Percentiles rank a stretch among this genome's conserved stretches.
Evolutionary conservation across 306 rosid genomes (phyloP).

Genomic region (Glycine latifolia): DNA sequence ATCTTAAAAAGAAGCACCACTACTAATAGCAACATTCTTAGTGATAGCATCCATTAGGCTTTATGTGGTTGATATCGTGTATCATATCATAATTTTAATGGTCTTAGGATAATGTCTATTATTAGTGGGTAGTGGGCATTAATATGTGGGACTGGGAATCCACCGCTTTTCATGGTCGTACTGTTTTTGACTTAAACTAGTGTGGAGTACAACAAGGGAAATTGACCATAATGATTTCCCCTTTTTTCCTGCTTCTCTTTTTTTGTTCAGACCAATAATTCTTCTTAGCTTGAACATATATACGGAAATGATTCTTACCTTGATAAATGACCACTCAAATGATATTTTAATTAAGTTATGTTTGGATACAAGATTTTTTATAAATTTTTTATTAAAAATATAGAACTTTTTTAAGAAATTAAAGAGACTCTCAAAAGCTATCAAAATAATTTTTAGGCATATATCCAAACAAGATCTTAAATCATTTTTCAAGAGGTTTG

Average conservation of each 20-base stretch:
- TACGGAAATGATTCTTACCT: too few relatives aligned
- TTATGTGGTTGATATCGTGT: slow-evolving; percentile 35
- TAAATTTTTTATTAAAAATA: too few relatives aligned
- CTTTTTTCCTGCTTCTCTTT: not conserved
- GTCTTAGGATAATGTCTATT: not conserved
- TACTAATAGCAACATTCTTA: slow-evolving; percentile 24
- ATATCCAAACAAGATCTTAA: too few relatives aligned
- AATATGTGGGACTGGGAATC: slow-evolving; percentile 40
- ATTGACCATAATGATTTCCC: not conserved
- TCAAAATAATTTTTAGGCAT: too few relatives aligned
- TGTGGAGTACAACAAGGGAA: not conserved
- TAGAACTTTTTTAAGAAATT: too few relatives aligned
- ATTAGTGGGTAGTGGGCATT: not conserved
- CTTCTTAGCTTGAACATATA: not conserved
- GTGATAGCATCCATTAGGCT: not conserved
- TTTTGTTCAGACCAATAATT: not conserved
- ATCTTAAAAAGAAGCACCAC: slow-evolving; percentile 33
- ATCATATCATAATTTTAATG: not conserved
- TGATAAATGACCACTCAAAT: not conserved
- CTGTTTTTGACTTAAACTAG: not conserved
- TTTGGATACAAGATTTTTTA: too few relatives aligned
- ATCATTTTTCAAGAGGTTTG: too few relatives aligned
- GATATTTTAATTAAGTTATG: not conserved
- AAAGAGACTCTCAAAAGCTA: too few relatives aligned
- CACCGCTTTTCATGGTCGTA: slow-evolving; percentile 32